Evolutionary conservation across 2,329 filamentous ascomycete species (phyloP).

Genomic region (Lachnellula arida): DNA sequence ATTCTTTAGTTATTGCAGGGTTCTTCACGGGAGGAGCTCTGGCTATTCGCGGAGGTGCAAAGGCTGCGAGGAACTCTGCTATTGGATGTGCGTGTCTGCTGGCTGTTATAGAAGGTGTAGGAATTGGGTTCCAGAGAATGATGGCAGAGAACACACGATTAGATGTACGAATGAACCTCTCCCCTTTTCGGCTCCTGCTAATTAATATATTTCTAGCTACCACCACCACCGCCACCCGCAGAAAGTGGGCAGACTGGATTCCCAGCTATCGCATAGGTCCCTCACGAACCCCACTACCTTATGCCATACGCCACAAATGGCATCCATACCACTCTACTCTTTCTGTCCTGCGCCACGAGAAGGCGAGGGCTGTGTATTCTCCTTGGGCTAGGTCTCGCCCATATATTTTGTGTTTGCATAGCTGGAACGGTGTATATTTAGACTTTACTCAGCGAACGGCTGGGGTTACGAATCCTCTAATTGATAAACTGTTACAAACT

Average conservation of each 20-base stretch:
- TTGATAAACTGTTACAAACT: constrained; percentile 5
- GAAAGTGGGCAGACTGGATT: constrained; percentile 28
- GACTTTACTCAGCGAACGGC: constrained; percentile 12
- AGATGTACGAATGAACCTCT: constrained; percentile 50
- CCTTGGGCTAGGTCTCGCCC: constrained; percentile 21
- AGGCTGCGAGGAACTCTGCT: constrained; percentile 88
- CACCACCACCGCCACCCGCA: constrained; percentile 29
- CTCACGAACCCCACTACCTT: constrained; percentile 11
- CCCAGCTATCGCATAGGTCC: constrained; percentile 27
- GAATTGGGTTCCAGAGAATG: constrained; percentile 92
- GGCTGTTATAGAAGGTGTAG: constrained; percentile 94
- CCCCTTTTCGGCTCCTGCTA: neutral
- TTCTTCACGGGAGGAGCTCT: constrained; percentile 94
- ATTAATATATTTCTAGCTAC: constrained; percentile 18
- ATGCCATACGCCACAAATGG: constrained; percentile 18
- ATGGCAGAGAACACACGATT: constrained; percentile 84
- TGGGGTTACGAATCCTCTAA: constrained; percentile 18
- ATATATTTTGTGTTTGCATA: constrained; percentile 26
- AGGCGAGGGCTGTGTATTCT: constrained; percentile 24
- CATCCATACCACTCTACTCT: constrained; percentile 29
- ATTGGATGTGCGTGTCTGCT: constrained; percentile 94
- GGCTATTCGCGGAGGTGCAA: constrained; percentile 85
- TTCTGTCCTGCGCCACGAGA: constrained; percentile 24
- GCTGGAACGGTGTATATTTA: constrained; percentile 27
- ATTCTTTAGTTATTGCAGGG: constrained; percentile 68